Evolutionary conservation across 345 rosid genomes (phyloP).

Genomic region (Pugionium dolabratum): DNA sequence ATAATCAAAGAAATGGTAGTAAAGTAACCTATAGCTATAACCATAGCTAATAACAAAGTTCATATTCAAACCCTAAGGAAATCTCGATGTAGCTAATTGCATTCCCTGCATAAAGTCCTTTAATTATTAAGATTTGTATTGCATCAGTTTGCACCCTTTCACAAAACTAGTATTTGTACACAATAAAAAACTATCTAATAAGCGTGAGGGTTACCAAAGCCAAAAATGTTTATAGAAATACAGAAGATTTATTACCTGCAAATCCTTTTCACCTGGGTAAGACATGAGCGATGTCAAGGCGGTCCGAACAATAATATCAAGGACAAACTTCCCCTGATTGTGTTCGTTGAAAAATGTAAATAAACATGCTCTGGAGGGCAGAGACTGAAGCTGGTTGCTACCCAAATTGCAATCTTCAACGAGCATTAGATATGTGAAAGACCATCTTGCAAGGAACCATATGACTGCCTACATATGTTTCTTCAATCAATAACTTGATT

Average conservation of each 20-base stretch:
- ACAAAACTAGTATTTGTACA: constrained; percentile 13
- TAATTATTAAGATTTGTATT: constrained; percentile 25
- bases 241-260: constrained; percentile 64
- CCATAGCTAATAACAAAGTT: constrained; percentile 17
- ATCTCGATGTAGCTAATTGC: constrained; percentile 6
- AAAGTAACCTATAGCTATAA: constrained; percentile 24
- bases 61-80: constrained; percentile 12
- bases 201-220: constrained; percentile 15
- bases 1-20: constrained; percentile 11
- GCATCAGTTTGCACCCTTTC: constrained; percentile 19
- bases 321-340: constrained; percentile 75
- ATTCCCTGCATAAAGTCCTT: constrained; percentile 22
- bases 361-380: constrained; percentile 56
- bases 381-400: constrained; percentile 53
- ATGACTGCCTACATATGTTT: constrained; percentile 67
- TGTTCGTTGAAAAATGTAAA: constrained; percentile 75
- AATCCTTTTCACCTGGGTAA: constrained; percentile 91
- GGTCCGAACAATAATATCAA: constrained; percentile 77
- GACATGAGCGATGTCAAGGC: constrained; percentile 71
- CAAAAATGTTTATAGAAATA: constrained; percentile 5
- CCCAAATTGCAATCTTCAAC: constrained; percentile 57
- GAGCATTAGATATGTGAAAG: constrained; percentile 78
- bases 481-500: constrained; percentile 24
- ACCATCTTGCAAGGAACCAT: constrained; percentile 99
- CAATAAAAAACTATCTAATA: constrained; percentile 5